Evolutionary conservation across 2,329 filamentous ascomycete species (phyloP).

Genomic region (Penicillium sp.): DNA sequence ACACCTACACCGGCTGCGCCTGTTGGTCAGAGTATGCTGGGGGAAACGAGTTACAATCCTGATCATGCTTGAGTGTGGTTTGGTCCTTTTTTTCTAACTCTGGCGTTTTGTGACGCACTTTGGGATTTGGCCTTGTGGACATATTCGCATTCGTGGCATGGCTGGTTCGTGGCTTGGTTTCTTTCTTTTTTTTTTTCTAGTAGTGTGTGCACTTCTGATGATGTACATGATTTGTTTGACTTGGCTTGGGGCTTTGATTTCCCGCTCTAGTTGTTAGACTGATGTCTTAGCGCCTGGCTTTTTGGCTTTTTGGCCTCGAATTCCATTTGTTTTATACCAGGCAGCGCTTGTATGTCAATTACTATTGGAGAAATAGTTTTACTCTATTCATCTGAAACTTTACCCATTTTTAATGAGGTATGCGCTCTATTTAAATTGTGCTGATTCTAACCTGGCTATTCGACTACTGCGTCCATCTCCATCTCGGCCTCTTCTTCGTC

Average conservation of each 20-base stretch:
- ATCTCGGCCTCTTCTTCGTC: slow-evolving; percentile 42
- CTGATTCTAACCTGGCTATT: slow-evolving; percentile 5
- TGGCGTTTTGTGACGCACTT: slow-evolving; percentile 3
- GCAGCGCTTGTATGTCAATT: not conserved
- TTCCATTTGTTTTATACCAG: not conserved
- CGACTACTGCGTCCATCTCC: slow-evolving; percentile 15
- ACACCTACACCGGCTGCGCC: slow-evolving; percentile 54
- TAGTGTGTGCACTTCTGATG: slow-evolving; percentile 8
- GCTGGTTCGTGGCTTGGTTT: not conserved
- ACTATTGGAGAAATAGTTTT: not conserved
- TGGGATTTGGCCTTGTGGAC: slow-evolving; percentile 3
- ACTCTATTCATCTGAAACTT: not conserved
- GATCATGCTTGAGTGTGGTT: slow-evolving; percentile 49
- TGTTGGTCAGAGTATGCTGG: slow-evolving; percentile 60
- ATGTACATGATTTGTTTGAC: slow-evolving; percentile 8
- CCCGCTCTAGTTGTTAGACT: not conserved
- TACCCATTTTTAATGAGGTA: not conserved
- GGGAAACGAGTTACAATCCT: slow-evolving; percentile 69
- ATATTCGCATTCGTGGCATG: slow-evolving; percentile 7
- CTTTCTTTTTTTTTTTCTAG: not conserved
- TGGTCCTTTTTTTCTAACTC: not conserved
- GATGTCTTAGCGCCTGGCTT: not conserved
- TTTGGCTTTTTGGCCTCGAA: slow-evolving; percentile 2
- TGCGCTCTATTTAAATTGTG: not conserved
- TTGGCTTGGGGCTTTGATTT: not conserved